Evolutionary conservation across 306 rosid genomes (phyloP), one percentile per base, ranked within the genome.

Genomic region (Rosa chinensis): DNA sequence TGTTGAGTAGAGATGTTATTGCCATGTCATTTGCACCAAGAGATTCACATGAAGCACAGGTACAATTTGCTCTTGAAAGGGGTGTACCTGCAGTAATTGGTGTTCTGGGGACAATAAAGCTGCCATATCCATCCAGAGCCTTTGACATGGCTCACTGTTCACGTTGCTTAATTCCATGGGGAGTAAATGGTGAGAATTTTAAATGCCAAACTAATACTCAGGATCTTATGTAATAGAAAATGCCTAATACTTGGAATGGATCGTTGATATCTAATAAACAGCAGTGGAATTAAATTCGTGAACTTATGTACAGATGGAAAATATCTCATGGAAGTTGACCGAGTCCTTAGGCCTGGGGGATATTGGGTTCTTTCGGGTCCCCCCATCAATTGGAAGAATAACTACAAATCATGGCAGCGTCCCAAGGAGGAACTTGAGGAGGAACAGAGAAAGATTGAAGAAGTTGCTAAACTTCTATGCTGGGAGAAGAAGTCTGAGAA

Each of bases 141-240:
- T 93, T 96, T 89, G 99, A 93, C 88, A 91, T 96, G 97, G 99
- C 98, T 47, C 99, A 96, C 81, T 96, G 99, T 87, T 93, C 98
- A 81, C 99, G 97, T 37, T 96, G 97, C 87, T 88, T 96, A 78
- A 96, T 96, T 81, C 99, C 94, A 5, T 96, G 97, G 98, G 97
- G 98, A 70, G 79, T 82, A 78, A 93, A 93, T 86, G 93, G 99
- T 96, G 80, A 87, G 93, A 74, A 66, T 79, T 82, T 64, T 43
- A 42, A 71, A 52, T 58, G 58, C 11, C 47, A 66, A 49, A 58
- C 42, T 49, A 59, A 42, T 28, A 39, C 11, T 35, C 6, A 35
- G 43, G 44, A 64, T 32, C 32, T 64, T 14, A 35, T 32, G 21
- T 12, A 25, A 62, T 44, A 32, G 16, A 32, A 32, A 25, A 6